phyloP scores from a whole-genome alignment of 2,329 filamentous ascomycete species.

The Paradendryphiella salina region DNA sequence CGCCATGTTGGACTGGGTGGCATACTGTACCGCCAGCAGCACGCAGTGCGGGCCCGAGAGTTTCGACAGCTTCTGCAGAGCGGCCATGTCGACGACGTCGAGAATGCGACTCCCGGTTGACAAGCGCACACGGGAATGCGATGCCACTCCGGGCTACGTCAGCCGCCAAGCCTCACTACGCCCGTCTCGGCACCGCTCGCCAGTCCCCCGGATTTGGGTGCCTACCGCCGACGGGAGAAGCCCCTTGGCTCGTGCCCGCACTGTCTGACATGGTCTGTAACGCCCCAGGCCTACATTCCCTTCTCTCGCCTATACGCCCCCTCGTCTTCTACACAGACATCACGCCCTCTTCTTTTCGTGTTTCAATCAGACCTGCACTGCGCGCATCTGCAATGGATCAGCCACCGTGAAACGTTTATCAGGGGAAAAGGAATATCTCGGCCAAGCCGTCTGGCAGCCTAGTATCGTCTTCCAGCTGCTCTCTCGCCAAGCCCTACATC shows the following conservation, averaged over 20 bases:
- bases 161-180: conserved; percentile 19
- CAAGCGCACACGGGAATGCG: conserved; percentile 3
- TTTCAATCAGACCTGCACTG: background rate
- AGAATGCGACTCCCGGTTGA: background rate
- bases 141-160: conserved; percentile 25
- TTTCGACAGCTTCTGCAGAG: conserved; percentile 34
- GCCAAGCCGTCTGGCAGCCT: background rate
- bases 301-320: background rate
- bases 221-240: background rate
- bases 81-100: conserved; percentile 24
- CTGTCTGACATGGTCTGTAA: too few relatives aligned
- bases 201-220: background rate
- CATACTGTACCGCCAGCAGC: conserved; percentile 72
- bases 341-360: background rate
- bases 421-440: background rate
- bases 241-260: background rate
- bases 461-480: conserved; percentile 1
- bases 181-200: conserved; percentile 17
- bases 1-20: conserved; percentile 66
- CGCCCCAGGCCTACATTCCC: background rate
- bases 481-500: conserved; percentile 17
- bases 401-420: background rate
- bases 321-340: too few relatives aligned
- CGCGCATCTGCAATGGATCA: background rate
- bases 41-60: conserved; percentile 70